Percentiles rank a stretch among this genome's conserved stretches.
phyloP scores from a whole-genome alignment of 805 yeast species.

The Debaryomyces hansenii region DNA sequence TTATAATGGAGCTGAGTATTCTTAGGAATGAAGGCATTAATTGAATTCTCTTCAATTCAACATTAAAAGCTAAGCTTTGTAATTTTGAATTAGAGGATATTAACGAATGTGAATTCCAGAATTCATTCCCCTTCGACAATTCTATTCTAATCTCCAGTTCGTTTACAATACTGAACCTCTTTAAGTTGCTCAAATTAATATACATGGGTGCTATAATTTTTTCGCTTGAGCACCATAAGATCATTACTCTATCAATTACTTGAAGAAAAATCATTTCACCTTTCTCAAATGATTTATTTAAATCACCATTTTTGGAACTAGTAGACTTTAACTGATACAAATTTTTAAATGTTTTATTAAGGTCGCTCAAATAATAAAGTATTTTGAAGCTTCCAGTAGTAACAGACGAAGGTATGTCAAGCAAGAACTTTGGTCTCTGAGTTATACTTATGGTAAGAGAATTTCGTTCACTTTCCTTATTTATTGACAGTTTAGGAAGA shows the following conservation, averaged over 20 bases:
- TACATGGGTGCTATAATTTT: slow-evolving; percentile 4
- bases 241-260: slow-evolving; percentile 8
- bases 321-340: slow-evolving; percentile 9
- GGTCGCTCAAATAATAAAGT: slow-evolving; percentile 1
- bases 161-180: slow-evolving; percentile 1
- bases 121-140: background rate
- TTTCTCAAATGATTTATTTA: slow-evolving; percentile 6
- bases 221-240: slow-evolving; percentile 7
- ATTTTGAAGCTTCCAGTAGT: slow-evolving; percentile 5
- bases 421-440: background rate
- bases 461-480: background rate
- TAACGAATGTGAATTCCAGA: background rate
- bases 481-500: background rate
- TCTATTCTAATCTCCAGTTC: background rate
- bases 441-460: background rate
- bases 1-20: background rate
- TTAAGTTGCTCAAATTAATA: slow-evolving; percentile 5
- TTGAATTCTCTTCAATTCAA: background rate
- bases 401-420: background rate
- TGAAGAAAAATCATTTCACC: slow-evolving; percentile 9
- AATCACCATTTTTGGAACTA: background rate
- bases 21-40: background rate
- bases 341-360: slow-evolving; percentile 8
- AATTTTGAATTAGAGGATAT: background rate
- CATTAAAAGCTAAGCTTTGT: background rate